Percentiles rank a stretch among this genome's conserved stretches.
These are phyloP conservation scores for Ascomycota sp. DNA, from an alignment of 2,329 filamentous ascomycete species.

Conservation along the genomic window DNA sequence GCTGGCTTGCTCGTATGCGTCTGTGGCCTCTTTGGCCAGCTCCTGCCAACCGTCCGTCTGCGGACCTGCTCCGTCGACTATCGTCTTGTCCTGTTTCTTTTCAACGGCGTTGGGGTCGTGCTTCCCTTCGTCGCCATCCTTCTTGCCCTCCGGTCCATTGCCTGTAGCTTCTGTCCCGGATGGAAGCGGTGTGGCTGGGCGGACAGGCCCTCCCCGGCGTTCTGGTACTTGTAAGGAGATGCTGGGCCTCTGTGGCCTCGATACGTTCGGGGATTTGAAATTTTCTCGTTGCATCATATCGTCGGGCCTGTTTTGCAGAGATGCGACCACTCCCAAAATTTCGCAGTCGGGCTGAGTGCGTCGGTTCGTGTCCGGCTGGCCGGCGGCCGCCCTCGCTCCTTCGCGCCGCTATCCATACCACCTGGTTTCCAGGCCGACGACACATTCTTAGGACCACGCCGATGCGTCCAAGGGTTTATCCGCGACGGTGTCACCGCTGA, in stretches of 20 bases:
- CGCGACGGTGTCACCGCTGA: constrained; percentile 55
- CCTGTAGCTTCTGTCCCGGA: neutral
- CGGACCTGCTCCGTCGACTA: too few species aligned
- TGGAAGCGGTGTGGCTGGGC: constrained; percentile 34
- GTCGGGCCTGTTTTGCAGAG: too few species aligned
- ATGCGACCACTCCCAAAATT: constrained; percentile 31
- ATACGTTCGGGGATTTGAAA: too few species aligned
- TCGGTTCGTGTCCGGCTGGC: constrained; percentile 40
- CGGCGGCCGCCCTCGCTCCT: constrained; percentile 61
- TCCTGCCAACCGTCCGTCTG: constrained; percentile 3
- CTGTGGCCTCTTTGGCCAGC: constrained; percentile 6
- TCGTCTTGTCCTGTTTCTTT: too few species aligned
- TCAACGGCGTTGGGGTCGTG: too few species aligned
- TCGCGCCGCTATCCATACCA: constrained; percentile 40
- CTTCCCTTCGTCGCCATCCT: neutral
- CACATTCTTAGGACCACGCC: constrained; percentile 66
- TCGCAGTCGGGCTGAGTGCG: constrained; percentile 49
- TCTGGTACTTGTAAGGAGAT: constrained; percentile 24
- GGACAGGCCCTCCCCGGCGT: constrained; percentile 36
- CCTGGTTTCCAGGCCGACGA: constrained; percentile 75
- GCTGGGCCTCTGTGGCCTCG: constrained; percentile 15
- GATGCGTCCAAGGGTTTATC: constrained; percentile 20
- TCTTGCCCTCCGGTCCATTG: neutral
- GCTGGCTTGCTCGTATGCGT: constrained; percentile 4
- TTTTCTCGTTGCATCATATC: too few species aligned